phyloP scores from a whole-genome alignment of 2,329 filamentous ascomycete genomes.

The Calonectria naviculata region DNA sequence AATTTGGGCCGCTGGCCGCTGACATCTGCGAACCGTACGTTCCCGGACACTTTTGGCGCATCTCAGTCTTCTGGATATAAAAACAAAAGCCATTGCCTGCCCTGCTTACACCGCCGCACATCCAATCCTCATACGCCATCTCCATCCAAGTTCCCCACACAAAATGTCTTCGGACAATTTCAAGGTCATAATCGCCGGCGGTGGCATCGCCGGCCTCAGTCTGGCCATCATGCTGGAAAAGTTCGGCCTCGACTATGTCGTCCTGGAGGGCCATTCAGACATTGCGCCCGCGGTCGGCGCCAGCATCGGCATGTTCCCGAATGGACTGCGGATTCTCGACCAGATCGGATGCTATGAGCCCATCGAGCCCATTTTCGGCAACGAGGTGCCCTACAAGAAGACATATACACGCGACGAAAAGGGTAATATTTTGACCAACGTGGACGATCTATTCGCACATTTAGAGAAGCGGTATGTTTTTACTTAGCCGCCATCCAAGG shows the following conservation, averaged over 20 bases:
- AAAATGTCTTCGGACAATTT: not conserved
- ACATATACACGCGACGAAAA: not conserved
- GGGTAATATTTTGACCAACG: not conserved
- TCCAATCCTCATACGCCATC: not conserved
- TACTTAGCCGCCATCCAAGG: too few relatives aligned
- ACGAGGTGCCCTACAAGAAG: not conserved
- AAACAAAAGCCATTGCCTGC: not conserved
- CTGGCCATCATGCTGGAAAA: constrained; percentile 51
- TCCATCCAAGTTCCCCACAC: not conserved
- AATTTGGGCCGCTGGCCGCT: not conserved
- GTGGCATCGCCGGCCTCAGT: constrained; percentile 54
- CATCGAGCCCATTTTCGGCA: not conserved
- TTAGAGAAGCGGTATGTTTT: not conserved
- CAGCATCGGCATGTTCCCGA: not conserved
- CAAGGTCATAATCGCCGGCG: constrained; percentile 54
- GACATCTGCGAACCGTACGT: not conserved
- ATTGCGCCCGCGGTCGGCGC: not conserved
- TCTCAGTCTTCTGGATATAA: not conserved
- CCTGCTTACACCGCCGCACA: not conserved
- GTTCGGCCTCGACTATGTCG: constrained; percentile 57
- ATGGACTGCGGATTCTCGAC: not conserved
- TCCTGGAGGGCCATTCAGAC: constrained; percentile 52
- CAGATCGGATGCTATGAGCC: not conserved
- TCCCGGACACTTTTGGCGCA: not conserved
- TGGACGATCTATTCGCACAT: not conserved